These are phyloP conservation scores for Aleurites moluccanus DNA, from an alignment of 441 rosid genomes.

Conservation along the genomic window DNA sequence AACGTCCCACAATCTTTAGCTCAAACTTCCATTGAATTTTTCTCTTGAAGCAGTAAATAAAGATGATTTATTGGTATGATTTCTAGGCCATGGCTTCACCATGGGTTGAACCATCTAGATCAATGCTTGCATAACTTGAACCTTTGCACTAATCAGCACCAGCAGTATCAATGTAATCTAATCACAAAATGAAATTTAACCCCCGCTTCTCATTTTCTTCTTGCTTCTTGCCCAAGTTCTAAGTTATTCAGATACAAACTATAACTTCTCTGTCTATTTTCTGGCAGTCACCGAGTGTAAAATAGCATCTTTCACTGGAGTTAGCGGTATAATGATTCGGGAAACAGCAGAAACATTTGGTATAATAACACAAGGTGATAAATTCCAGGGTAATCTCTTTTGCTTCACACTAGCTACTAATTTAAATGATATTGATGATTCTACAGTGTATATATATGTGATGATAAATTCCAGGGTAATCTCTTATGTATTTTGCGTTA, in stretches of 20 bases:
- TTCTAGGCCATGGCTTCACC: background rate
- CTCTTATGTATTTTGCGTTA: background rate
- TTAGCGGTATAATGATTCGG: constrained; percentile 73
- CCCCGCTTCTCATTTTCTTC: background rate
- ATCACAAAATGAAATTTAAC: no score
- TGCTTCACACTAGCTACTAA: background rate
- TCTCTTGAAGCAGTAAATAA: background rate
- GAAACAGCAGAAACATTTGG: constrained; percentile 92
- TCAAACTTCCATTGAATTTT: background rate
- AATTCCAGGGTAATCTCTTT: constrained; percentile 49
- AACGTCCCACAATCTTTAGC: background rate
- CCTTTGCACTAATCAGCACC: background rate
- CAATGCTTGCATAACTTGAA: background rate
- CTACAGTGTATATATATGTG: background rate
- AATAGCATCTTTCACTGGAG: constrained; percentile 57
- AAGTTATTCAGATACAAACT: background rate
- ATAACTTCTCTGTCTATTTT: constrained; percentile 18
- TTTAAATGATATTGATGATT: constrained; percentile 1
- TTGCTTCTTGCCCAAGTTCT: constrained; percentile 3
- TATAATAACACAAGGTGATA: constrained; percentile 59
- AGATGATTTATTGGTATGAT: background rate
- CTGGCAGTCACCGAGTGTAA: constrained; percentile 72
- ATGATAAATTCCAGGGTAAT: no score
- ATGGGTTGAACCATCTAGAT: background rate
- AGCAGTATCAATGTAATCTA: background rate